phyloP scores from a whole-genome alignment of 2,329 filamentous ascomycete genomes.

The Neonectria neomacrospora region DNA sequence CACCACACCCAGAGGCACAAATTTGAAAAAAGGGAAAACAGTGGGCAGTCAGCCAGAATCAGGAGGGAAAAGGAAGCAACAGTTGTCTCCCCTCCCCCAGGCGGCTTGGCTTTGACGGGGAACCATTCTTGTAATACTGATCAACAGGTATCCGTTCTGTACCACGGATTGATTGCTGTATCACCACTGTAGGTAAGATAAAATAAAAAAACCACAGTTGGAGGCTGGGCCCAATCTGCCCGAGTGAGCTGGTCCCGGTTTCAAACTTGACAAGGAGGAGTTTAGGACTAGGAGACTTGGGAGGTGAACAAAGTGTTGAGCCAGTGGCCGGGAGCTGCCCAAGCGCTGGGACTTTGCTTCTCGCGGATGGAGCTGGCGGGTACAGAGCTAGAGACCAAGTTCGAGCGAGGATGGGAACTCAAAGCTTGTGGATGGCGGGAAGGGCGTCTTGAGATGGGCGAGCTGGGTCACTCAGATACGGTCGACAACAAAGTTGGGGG shows the following conservation, averaged over 20 bases:
- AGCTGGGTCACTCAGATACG: too few species aligned
- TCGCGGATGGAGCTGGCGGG: background rate
- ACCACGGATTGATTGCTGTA: background rate
- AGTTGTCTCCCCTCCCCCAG: background rate
- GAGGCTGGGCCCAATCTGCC: constrained; percentile 1
- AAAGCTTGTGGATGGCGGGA: background rate
- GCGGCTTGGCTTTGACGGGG: background rate
- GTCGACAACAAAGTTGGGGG: too few species aligned
- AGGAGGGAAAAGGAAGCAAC: background rate
- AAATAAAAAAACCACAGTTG: background rate
- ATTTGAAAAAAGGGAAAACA: background rate
- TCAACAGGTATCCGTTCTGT: background rate
- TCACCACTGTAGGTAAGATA: background rate
- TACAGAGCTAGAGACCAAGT: background rate
- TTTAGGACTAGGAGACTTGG: background rate
- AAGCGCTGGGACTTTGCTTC: constrained; percentile 3
- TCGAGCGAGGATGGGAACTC: background rate
- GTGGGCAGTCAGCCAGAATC: background rate
- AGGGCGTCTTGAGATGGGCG: background rate
- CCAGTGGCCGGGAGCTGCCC: constrained; percentile 5
- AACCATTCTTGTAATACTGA: background rate
- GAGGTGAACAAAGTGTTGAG: background rate
- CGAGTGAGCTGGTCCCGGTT: background rate
- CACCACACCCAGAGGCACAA: background rate
- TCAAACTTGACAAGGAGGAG: background rate